These are phyloP conservation scores for Solanum appendiculatum DNA, from an alignment of 257 asterid genomes.

Conservation along the genomic window DNA sequence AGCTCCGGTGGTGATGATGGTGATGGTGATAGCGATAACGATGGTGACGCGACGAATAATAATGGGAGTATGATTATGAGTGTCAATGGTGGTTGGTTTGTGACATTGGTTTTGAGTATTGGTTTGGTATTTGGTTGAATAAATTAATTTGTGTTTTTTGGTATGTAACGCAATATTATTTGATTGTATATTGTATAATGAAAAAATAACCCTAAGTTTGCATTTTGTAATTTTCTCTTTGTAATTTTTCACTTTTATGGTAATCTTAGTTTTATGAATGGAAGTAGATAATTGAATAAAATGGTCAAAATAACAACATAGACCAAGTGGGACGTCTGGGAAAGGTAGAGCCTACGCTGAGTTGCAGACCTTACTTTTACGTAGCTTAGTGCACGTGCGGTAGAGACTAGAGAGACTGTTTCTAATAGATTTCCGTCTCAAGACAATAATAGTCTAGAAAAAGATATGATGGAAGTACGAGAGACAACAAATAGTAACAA, in stretches of 20 bases:
- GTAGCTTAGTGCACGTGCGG: no score
- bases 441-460: no score
- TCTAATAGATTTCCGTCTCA: no score
- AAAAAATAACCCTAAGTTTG: background rate
- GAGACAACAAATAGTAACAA: no score
- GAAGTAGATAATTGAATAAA: background rate
- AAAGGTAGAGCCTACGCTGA: no score
- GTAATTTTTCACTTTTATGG: background rate
- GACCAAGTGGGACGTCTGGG: no score
- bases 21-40: background rate
- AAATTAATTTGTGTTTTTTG: background rate
- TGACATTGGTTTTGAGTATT: background rate
- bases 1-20: slow-evolving; percentile 31
- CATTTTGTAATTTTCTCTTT: background rate
- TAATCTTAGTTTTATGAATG: background rate
- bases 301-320: no score
- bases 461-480: no score
- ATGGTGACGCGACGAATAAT: slow-evolving; percentile 22
- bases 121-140: background rate
- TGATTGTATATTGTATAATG: background rate
- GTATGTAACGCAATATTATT: background rate
- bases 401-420: no score
- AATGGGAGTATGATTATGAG: background rate
- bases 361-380: no score
- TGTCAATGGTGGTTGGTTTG: background rate